Conservation (phyloP, 140 eudicot species). For the Ambrosia hybrid region DNA sequence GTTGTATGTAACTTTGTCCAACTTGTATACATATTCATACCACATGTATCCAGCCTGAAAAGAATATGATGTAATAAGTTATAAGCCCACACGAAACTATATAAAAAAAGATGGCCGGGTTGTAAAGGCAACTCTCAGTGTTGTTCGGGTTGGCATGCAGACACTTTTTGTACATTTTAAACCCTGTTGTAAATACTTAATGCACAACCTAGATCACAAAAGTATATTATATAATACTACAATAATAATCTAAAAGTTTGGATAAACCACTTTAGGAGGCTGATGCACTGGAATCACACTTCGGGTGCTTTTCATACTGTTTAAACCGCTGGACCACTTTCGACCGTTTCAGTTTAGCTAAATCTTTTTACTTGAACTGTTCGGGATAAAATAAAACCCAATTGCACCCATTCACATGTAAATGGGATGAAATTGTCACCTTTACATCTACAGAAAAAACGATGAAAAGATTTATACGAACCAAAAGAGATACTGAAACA, state of each 20-base stretch:
- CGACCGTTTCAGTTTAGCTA: background rate
- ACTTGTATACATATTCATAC: slow-evolving; percentile 86
- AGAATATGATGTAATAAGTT: slow-evolving; percentile 9
- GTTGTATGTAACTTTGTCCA: slow-evolving; percentile 90
- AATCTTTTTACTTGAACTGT: slow-evolving; percentile 4
- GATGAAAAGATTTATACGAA: slow-evolving; percentile 34
- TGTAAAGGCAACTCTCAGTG: background rate
- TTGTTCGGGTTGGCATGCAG: background rate
- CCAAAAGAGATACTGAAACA: slow-evolving; percentile 60
- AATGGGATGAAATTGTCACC: background rate
- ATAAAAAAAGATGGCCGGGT: background rate
- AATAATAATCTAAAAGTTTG: background rate
- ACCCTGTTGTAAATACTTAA: background rate
- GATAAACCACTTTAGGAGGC: background rate
- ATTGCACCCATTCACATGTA: background rate
- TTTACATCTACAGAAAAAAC: background rate
- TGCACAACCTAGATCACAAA: background rate
- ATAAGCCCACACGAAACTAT: slow-evolving; percentile 37
- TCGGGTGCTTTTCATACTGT: background rate
- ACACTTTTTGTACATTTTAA: background rate
- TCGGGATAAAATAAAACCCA: background rate
- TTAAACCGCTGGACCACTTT: background rate
- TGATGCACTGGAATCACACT: background rate
- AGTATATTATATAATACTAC: background rate
- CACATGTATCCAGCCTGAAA: slow-evolving; percentile 88